Evolutionary conservation across 345 rosid species (phyloP).

Genomic region (Tarenaya hassleriana): DNA sequence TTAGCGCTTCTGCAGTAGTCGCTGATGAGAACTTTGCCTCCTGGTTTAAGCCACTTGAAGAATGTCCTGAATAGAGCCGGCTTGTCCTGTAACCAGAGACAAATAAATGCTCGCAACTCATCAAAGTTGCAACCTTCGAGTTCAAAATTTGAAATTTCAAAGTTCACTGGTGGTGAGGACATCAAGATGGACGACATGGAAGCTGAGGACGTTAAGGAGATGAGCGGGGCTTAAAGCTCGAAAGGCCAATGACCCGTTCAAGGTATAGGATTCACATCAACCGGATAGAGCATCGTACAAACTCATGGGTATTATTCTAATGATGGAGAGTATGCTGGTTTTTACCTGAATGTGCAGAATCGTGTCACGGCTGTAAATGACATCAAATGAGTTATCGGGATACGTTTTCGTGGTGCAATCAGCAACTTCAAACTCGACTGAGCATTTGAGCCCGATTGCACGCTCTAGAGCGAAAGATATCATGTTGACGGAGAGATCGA

Average conservation of each 20-base stretch:
- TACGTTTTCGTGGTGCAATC: conserved; percentile 87
- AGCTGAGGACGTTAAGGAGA: no score
- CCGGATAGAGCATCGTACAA: no score
- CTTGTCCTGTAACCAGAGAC: conserved; percentile 53
- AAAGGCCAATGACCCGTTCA: no score
- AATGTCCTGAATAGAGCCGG: conserved; percentile 81
- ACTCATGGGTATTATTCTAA: no score
- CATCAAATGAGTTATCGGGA: conserved; percentile 74
- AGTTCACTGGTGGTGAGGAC: no score
- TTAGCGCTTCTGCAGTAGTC: conserved; percentile 80
- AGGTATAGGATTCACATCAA: no score
- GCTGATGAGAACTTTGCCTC: conserved; percentile 88
- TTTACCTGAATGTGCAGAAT: conserved; percentile 88
- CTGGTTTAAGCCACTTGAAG: conserved; percentile 92
- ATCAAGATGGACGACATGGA: no score
- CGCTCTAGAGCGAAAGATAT: conserved; percentile 89
- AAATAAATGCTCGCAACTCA: conserved; percentile 5
- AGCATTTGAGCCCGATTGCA: conserved; percentile 81
- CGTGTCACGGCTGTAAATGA: conserved; percentile 95
- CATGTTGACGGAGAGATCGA: conserved; percentile 94
- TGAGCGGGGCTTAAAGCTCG: no score
- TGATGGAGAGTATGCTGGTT: no score
- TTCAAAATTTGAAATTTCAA: no score
- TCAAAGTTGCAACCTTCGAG: conserved; percentile 2
- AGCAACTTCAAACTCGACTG: conserved; percentile 95